Conservation (phyloP, 805 yeast genomes). For the Torulaspora maleeae region DNA sequence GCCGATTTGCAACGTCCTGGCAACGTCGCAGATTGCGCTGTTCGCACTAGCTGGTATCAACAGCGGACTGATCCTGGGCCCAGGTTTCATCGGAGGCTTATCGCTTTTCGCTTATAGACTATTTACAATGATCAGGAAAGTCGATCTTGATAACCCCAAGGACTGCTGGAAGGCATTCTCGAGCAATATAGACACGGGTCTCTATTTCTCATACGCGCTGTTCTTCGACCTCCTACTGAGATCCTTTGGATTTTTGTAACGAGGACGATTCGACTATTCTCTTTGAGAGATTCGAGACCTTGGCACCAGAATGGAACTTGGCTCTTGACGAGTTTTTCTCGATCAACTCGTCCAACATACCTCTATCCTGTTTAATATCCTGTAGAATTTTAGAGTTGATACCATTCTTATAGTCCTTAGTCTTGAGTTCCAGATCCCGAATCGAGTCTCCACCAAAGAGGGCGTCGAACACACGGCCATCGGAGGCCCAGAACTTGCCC, state of each 20-base stretch:
- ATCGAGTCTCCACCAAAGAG: constrained; percentile 28
- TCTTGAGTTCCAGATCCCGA: constrained; percentile 16
- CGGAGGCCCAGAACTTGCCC: constrained; percentile 29
- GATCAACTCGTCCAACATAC: constrained; percentile 18
- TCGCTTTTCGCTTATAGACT: constrained; percentile 66
- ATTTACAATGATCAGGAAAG: constrained; percentile 61
- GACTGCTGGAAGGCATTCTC: constrained; percentile 81
- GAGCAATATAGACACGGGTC: constrained; percentile 72
- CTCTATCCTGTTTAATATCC: constrained; percentile 12
- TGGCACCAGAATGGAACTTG: constrained; percentile 16
- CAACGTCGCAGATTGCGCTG: constrained; percentile 61
- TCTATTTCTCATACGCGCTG: constrained; percentile 61
- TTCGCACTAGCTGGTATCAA: constrained; percentile 64
- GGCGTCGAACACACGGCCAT: constrained; percentile 31
- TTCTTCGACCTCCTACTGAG: constrained; percentile 57
- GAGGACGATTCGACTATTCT: constrained; percentile 8
- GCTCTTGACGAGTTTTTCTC: constrained; percentile 18
- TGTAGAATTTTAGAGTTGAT: constrained; percentile 2
- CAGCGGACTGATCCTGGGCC: constrained; percentile 68
- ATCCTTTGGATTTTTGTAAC: constrained; percentile 26
- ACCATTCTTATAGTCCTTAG: constrained; percentile 1
- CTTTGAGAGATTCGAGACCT: constrained; percentile 7
- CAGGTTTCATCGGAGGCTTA: constrained; percentile 69
- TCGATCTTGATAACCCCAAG: constrained; percentile 71
- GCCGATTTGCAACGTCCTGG: constrained; percentile 57